Conservation (phyloP, 2,329 filamentous ascomycete genomes). For the Parafenestella ontariensis region DNA sequence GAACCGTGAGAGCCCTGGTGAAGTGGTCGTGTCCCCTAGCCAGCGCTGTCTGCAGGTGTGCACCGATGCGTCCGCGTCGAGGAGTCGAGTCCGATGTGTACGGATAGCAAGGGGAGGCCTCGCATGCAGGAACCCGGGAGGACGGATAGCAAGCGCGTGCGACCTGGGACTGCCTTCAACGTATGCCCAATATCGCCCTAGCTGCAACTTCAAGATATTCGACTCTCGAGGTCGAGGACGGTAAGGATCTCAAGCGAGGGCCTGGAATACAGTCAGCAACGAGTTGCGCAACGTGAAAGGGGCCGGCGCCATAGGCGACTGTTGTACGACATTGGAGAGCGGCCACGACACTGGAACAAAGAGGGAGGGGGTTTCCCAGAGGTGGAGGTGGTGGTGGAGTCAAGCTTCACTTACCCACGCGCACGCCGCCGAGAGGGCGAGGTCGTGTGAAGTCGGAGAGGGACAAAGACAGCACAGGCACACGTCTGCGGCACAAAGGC, state of each 20-base stretch:
- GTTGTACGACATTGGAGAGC: constrained; percentile 44
- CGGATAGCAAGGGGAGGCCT: constrained; percentile 22
- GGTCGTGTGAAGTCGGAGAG: constrained; percentile 12
- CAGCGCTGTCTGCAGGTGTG: constrained; percentile 39
- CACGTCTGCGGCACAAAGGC: not conserved
- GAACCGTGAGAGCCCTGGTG: constrained; percentile 39
- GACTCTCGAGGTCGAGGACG: constrained; percentile 18
- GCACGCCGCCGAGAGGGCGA: constrained; percentile 9
- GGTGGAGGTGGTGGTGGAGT: constrained; percentile 20
- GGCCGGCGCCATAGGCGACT: constrained; percentile 38
- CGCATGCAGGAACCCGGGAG: constrained; percentile 28
- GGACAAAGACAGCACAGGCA: constrained; percentile 24
- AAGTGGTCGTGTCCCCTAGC: constrained; percentile 33
- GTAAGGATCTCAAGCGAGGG: constrained; percentile 27
- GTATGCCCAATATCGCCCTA: constrained; percentile 6
- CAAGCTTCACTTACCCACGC: constrained; percentile 38
- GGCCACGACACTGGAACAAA: constrained; percentile 43
- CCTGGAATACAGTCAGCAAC: constrained; percentile 41
- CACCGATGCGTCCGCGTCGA: constrained; percentile 37
- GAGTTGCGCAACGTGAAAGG: constrained; percentile 34
- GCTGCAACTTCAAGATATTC: constrained; percentile 9
- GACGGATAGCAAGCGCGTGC: constrained; percentile 29
- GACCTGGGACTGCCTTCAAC: constrained; percentile 12
- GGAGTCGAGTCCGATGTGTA: constrained; percentile 30
- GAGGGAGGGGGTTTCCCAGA: constrained; percentile 29